A percentile compares a stretch with the other conserved stretches of the same genome.
Evolutionary conservation across 495 filamentous ascomycete species (phyloP).

Genomic region (Penicillium coprophilum): DNA sequence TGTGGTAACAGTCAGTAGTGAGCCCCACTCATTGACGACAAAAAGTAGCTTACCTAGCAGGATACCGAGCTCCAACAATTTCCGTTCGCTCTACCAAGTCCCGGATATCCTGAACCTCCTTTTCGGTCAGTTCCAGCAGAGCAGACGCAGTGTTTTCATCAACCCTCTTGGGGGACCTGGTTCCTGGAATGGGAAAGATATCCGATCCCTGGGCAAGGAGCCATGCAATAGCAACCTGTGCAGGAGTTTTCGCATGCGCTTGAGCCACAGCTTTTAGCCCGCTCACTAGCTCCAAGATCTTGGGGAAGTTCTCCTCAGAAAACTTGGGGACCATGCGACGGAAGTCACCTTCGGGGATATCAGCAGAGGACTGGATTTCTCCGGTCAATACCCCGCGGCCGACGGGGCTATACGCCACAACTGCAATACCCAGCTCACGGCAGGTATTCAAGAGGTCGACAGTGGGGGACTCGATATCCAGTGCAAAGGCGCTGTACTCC

Average conservation of each 20-base stretch:
- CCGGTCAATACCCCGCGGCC: conserved; percentile 60
- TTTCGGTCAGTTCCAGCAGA: conserved; percentile 45
- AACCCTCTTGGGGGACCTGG: conserved; percentile 53
- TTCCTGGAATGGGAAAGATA: conserved; percentile 59
- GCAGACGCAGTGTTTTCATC: conserved; percentile 56
- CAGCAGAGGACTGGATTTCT: conserved; percentile 39
- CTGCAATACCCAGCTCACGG: conserved; percentile 60
- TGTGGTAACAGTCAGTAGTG: too few relatives aligned
- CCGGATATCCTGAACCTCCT: conserved; percentile 52
- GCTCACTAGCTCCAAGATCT: conserved; percentile 46
- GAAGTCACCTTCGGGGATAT: conserved; percentile 48
- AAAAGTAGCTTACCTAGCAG: neutral
- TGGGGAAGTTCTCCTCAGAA: conserved; percentile 46
- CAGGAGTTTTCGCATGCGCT: conserved; percentile 44
- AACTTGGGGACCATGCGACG: conserved; percentile 45
- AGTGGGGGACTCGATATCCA: conserved; percentile 56
- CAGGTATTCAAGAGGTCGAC: conserved; percentile 52
- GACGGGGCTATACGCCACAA: conserved; percentile 63
- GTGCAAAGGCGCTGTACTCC: conserved; percentile 60
- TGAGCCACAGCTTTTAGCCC: conserved; percentile 43
- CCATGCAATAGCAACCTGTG: conserved; percentile 54
- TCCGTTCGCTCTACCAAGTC: conserved; percentile 5
- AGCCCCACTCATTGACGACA: neutral
- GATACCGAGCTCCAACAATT: conserved; percentile 14
- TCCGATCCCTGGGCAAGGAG: conserved; percentile 52